Base-by-base conservation (phyloP, 495 filamentous ascomycete genomes). In the Achaetomiella virescens region DNA sequence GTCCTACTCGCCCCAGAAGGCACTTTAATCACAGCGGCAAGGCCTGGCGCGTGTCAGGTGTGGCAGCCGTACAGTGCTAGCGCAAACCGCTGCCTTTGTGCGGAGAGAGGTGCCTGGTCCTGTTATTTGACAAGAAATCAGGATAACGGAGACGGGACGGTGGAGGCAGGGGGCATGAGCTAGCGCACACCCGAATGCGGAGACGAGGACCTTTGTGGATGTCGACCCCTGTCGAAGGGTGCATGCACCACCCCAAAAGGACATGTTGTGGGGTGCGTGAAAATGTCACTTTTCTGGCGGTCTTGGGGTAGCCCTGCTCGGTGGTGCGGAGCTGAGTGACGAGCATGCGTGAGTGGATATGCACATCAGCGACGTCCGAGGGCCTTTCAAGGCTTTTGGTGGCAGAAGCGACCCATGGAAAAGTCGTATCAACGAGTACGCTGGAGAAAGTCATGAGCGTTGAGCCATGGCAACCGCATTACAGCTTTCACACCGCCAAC, bases 221-320 rank as follows among this genome's bases (percentile, higher is more conserved):
- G 44, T 15, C n/a, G n/a, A 29, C 57, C 61, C 54, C 61, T 60
- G 61, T 55, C 31, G 21, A 49, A 25, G 42, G 58, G 59, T 58
- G 58, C 58, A 64, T 61, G 41, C 47, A 42, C 31, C 27, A n/a
- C 47, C 52, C 35, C 46, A 27, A 36, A 53, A 56, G 22, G 27
- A 47, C 40, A 37, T 40, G 46, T 54, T 62, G 60, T 58, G 60
- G 60, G 55, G 60, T 52, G 46, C 31, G 24, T 52, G 10, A 50
- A n/a, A 58, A 62, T 58, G 60, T 62, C 49, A 55, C 52, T 55
- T 56, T 53, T 25, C 11, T 55, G 20, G 1, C 17, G 25, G 17
- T 40, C 31, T 40, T 51, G 47, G 54, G 38, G 21, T 57, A 15
- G 46, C 54, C 48, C 29, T 50, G 37, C 11, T 43, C 27, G 45